Evolutionary conservation across 2,329 filamentous ascomycete genomes (phyloP), one percentile per base, ranked within the genome.

Genomic region (Fusarium scirpi): DNA sequence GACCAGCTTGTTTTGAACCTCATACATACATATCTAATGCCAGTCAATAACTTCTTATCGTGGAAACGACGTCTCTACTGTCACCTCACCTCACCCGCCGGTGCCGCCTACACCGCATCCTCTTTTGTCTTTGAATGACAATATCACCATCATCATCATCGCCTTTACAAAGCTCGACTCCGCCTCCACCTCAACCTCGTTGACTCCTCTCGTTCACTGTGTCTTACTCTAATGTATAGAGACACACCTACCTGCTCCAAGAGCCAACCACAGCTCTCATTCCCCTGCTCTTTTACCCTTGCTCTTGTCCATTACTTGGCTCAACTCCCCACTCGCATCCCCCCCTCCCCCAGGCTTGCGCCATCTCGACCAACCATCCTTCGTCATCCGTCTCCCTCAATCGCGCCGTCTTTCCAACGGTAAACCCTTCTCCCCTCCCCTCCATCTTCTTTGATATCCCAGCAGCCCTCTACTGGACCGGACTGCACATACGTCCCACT

Each of bases 321-420:
- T 60, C 56, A 32, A 38, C 52, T 69, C 64, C 43, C 68, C 70
- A 66, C 67, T 57, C 55, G 58, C 60, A 55, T 60, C 58, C 46
- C 60, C 59, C 58, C 58, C 57, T 59, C 54, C 71, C 62, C 62
- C 65, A 29, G 65, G 65, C 64, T 70, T 76, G 77, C 74, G 76
- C 72, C 76, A 76, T 78, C 63, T 67, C 70, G 73, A 70, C 77
- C 77, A 78, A 78, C 77, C 77, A 77, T 73, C 64, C 70, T 67
- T 74, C 77, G 77, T 78, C 76, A 79, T 78, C 76, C 71, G 73
- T 66, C 70, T 74, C 70, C 74, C 70, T 74, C 76, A 67, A 75
- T 74, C 69, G 71, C 70, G 67, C 75, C 69, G 71, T 67, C 72
- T 71, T 70, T 67, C 61, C 71, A 75, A 74, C 72, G 70, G 70